phyloP scores from a whole-genome alignment of 2,329 filamentous ascomycete genomes.

The Penicillium sp. region DNA sequence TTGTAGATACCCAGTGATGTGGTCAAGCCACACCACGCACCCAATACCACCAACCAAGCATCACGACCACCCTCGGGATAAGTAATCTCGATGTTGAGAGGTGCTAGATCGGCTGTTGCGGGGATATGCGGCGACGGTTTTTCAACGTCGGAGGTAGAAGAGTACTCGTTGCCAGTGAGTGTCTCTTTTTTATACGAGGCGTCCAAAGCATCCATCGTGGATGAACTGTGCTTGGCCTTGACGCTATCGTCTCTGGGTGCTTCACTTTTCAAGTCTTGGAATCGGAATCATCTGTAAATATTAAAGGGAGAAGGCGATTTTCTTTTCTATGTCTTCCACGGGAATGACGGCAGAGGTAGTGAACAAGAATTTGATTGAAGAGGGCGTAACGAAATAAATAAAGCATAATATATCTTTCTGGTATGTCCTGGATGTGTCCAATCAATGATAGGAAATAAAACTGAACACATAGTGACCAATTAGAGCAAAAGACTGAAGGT shows the following conservation, averaged over 20 bases:
- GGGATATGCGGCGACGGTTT: neutral
- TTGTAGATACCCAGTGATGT: neutral
- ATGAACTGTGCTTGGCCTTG: neutral
- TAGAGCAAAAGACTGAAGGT: neutral
- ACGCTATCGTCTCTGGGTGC: neutral
- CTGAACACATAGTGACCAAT: neutral
- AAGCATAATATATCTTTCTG: neutral
- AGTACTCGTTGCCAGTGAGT: neutral
- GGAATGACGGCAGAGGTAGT: neutral
- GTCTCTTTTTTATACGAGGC: neutral
- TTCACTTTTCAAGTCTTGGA: neutral
- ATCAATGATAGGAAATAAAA: neutral
- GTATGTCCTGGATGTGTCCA: neutral
- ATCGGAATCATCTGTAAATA: neutral
- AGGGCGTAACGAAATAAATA: neutral
- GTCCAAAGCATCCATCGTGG: neutral
- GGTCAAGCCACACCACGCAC: slow-evolving; percentile 31
- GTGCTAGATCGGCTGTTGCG: neutral
- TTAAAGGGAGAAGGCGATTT: neutral
- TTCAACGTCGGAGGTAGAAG: neutral
- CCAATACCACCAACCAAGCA: slow-evolving; percentile 20
- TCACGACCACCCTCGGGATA: neutral
- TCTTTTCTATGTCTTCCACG: neutral
- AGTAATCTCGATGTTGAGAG: neutral
- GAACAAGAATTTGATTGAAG: neutral